phyloP scores from a whole-genome alignment of 2,329 filamentous ascomycete genomes.

The Zelopaecilomyces penicillatus region DNA sequence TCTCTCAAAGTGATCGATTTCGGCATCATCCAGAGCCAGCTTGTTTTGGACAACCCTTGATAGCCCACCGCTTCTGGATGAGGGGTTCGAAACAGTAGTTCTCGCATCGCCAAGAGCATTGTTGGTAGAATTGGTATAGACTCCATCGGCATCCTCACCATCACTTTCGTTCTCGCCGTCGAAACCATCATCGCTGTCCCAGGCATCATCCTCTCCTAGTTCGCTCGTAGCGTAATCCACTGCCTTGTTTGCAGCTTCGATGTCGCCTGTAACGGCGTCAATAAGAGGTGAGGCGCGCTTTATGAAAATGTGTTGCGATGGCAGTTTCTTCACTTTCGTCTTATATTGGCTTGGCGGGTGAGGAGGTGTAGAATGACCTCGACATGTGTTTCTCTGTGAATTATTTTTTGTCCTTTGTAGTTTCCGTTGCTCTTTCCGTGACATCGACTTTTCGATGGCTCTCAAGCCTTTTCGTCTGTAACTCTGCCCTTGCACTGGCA shows the following conservation, averaged over 20 bases:
- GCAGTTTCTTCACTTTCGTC: too few relatives aligned
- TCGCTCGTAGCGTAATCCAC: slow-evolving; percentile 4
- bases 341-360: too few relatives aligned
- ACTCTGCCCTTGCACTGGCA: slow-evolving; percentile 13
- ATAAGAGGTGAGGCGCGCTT: too few relatives aligned
- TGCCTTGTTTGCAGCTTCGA: slow-evolving; percentile 7
- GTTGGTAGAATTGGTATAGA: not conserved
- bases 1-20: slow-evolving; percentile 80
- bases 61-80: slow-evolving; percentile 1
- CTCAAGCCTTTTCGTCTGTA: slow-evolving; percentile 2
- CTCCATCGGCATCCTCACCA: slow-evolving; percentile 12
- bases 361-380: not conserved
- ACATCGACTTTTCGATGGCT: slow-evolving; percentile 11
- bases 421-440: slow-evolving; percentile 59
- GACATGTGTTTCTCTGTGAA: slow-evolving; percentile 21
- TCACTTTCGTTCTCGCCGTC: slow-evolving; percentile 18
- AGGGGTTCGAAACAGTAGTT: not conserved
- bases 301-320: too few relatives aligned
- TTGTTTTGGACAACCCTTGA: slow-evolving; percentile 34
- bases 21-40: slow-evolving; percentile 73
- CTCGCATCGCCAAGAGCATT: not conserved
- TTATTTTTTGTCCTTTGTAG: slow-evolving; percentile 56
- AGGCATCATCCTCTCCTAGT: slow-evolving; percentile 6
- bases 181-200: slow-evolving; percentile 14
- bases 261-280: not conserved